Evolutionary conservation across 768 basidiomycete species (phyloP).

Genomic region (Paxillus involutus): DNA sequence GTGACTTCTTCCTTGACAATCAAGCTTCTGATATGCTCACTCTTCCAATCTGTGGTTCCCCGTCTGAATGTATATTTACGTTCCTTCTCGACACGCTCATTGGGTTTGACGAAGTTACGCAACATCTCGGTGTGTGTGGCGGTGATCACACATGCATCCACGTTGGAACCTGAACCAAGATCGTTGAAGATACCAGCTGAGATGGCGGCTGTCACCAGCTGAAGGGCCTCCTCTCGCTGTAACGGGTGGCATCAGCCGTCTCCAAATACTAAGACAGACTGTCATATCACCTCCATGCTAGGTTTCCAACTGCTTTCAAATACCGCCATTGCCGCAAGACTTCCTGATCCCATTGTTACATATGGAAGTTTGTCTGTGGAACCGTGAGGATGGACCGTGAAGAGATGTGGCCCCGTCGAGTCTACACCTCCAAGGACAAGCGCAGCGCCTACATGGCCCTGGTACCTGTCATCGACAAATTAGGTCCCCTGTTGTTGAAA

Average conservation of each 20-base stretch:
- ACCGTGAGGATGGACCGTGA: conserved; percentile 95
- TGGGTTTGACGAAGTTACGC: conserved; percentile 91
- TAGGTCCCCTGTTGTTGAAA: background rate
- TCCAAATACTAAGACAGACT: background rate
- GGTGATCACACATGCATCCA: conserved; percentile 96
- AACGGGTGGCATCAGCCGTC: conserved; percentile 5
- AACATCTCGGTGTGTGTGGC: conserved; percentile 86
- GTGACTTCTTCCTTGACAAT: conserved; percentile 72
- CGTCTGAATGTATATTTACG: conserved; percentile 66
- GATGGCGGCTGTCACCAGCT: conserved; percentile 82
- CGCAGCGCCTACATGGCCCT: conserved; percentile 93
- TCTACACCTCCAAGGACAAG: conserved; percentile 98
- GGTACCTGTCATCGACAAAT: conserved; percentile 55
- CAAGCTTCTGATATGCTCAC: conserved; percentile 70
- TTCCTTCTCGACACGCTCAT: conserved; percentile 80
- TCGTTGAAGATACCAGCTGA: conserved; percentile 99
- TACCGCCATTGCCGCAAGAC: conserved; percentile 96
- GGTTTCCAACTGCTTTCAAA: conserved; percentile 88
- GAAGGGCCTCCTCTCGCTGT: conserved; percentile 79
- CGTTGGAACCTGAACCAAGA: conserved; percentile 96
- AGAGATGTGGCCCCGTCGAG: conserved; percentile 88
- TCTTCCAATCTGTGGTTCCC: conserved; percentile 90
- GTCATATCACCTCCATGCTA: conserved; percentile 66
- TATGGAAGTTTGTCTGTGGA: conserved; percentile 98
- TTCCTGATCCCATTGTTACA: conserved; percentile 98